Evolutionary conservation across 176 grass and related monocot genomes (phyloP).

Genomic region (Musa beccarii): DNA sequence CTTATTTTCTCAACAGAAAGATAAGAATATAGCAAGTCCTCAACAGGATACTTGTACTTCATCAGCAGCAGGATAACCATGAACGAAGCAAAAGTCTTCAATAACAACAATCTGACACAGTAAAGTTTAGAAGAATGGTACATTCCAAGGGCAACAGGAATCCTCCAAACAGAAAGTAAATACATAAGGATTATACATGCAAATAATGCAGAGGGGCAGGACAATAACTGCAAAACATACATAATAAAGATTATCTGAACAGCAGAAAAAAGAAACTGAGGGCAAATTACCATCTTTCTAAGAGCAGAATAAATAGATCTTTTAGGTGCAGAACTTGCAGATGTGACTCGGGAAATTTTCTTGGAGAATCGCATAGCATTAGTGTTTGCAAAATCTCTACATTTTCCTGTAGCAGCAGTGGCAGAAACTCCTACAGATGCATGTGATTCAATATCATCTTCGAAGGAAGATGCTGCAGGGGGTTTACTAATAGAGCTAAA

Average conservation of each 20-base stretch:
- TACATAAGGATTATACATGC: background rate
- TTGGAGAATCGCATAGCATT: conserved; percentile 66
- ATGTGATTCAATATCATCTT: conserved; percentile 80
- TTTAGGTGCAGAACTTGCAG: conserved; percentile 56
- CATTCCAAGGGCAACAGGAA: background rate
- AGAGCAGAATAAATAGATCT: conserved; percentile 77
- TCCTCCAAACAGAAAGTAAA: background rate
- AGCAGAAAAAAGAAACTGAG: background rate
- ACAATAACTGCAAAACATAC: too few species aligned
- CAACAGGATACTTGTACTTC: background rate
- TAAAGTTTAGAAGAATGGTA: background rate
- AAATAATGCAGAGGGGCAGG: too few species aligned
- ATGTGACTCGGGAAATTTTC: conserved; percentile 49
- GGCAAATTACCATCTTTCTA: conserved; percentile 63
- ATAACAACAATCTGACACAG: background rate
- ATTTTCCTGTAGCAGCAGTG: conserved; percentile 48
- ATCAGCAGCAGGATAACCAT: background rate
- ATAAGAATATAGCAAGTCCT: background rate
- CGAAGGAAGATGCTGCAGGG: conserved; percentile 59
- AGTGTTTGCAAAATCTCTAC: conserved; percentile 44
- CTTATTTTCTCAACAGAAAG: background rate
- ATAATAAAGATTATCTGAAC: background rate
- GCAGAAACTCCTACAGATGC: conserved; percentile 42
- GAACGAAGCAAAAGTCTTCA: background rate
- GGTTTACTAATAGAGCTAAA: conserved; percentile 61